Base-by-base conservation (phyloP, 306 rosid genomes). In the Trichosanthes cucumerina region DNA sequence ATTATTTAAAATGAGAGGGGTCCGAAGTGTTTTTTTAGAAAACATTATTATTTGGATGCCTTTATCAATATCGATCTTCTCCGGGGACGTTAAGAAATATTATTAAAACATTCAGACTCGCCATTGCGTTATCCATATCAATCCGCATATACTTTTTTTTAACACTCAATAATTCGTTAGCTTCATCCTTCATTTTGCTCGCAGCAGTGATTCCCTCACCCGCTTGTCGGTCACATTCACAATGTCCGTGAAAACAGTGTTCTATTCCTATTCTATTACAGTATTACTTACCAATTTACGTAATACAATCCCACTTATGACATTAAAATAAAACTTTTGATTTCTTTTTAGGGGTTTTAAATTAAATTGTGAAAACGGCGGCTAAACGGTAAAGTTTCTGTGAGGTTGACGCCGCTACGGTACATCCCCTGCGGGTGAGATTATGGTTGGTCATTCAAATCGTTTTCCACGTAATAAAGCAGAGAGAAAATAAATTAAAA, bases 231-330 rank as follows among this genome's bases (percentile, higher is more conserved):
- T 73, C 44, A 70, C 56, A 23, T 23, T 43, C 75, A 46, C 57
- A 71, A 24, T 71, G 76, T 71, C 76, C 57, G 76, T 71, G 23
- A 24, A 71, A 71, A 24, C 76, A 44, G 57, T 71, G 75, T n/a
- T 68, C 9, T 41, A 12, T 26, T 8, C 23, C 34, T 71, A 53
- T n/a, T 68, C 9, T 41, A 12, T 26, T 8, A 57, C 34, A 21
- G 5, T 56, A 23, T 18, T 34, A 6, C 6, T 34, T n/a, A n/a
- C 50, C 31, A 38, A 18, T 38, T 39, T 66, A n/a, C 50, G n/a
- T 28, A 46, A 46, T 46, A 70, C 44, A 70, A 70, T 41, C 56
- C 21, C n/a, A 38, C 15, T 36, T 11, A 59, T 59, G 38, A 59
- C 66, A 59, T 26, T 7, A 59, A 59, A 59, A 23, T 59, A 11